phyloP scores from a whole-genome alignment of 805 yeast genomes.

The Wickerhamomyces ciferrii region DNA sequence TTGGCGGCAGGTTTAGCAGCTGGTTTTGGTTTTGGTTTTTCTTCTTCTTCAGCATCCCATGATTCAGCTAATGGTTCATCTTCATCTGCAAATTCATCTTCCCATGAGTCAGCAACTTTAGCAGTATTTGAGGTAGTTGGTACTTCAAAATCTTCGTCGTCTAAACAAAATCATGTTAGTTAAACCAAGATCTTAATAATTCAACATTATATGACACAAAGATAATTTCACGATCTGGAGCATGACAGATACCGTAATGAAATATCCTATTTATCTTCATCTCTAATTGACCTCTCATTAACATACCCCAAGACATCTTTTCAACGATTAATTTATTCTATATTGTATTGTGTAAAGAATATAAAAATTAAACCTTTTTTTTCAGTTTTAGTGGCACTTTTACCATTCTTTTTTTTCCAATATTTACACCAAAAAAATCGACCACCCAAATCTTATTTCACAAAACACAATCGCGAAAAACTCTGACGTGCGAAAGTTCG shows the following conservation, averaged over 20 bases:
- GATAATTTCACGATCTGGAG: background rate
- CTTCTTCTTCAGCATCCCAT: constrained; percentile 80
- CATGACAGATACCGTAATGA: background rate
- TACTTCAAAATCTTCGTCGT: constrained; percentile 87
- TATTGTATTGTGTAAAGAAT: background rate
- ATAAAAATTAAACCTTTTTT: too few species aligned
- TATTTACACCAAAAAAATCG: background rate
- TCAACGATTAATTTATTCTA: background rate
- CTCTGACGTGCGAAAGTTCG: too few species aligned
- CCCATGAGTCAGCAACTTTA: constrained; percentile 69
- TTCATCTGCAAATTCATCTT: constrained; percentile 62
- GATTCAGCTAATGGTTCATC: constrained; percentile 80
- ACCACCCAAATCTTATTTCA: background rate
- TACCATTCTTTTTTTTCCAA: background rate
- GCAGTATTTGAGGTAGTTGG: constrained; percentile 46
- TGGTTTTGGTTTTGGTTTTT: constrained; percentile 15
- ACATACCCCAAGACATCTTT: background rate
- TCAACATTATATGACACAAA: background rate
- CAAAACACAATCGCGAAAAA: background rate
- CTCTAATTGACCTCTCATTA: background rate
- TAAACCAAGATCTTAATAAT: background rate
- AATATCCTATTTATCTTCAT: too few species aligned
- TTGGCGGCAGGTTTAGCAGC: constrained; percentile 25
- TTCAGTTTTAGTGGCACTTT: background rate
- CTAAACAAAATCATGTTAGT: constrained; percentile 24